Percentiles rank a stretch among this genome's conserved stretches.
phyloP scores from a whole-genome alignment of 768 basidiomycete genomes.

The Pilatotrama ljubarskyi region DNA sequence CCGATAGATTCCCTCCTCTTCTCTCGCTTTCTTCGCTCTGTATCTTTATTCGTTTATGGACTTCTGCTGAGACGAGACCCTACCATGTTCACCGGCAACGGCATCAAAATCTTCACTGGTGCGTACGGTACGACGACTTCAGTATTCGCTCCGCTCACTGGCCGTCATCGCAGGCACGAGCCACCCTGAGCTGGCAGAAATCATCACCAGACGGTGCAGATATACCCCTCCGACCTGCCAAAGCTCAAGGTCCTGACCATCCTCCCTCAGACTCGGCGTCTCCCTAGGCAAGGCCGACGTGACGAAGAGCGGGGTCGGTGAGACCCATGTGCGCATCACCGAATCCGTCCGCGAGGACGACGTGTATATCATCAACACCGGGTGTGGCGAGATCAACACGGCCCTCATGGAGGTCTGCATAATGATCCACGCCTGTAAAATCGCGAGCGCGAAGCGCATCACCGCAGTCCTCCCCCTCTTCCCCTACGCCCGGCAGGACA shows the following conservation, averaged over 20 bases:
- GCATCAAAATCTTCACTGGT: conserved; percentile 64
- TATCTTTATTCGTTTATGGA: conserved; percentile 35
- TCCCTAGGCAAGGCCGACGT: conserved; percentile 86
- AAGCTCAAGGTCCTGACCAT: conserved; percentile 1
- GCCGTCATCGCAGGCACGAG: conserved; percentile 67
- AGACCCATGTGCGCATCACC: conserved; percentile 87
- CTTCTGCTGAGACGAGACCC: conserved; percentile 19
- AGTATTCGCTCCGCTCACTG: conserved; percentile 9
- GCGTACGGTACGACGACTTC: conserved; percentile 23
- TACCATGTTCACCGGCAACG: conserved; percentile 55
- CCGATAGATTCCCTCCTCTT: conserved; percentile 11
- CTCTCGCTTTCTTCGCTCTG: conserved; percentile 17
- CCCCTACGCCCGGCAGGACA: conserved; percentile 97
- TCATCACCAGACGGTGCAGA: conserved; percentile 85
- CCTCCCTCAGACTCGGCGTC: conserved; percentile 73
- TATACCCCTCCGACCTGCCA: conserved; percentile 6
- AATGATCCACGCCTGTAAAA: conserved; percentile 99
- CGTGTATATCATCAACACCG: conserved; percentile 97
- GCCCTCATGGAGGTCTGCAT: conserved; percentile 98
- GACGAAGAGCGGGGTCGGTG: conserved; percentile 85
- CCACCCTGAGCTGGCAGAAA: conserved; percentile 93
- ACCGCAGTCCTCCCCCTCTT: conserved; percentile 98
- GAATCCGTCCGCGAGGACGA: conserved; percentile 98
- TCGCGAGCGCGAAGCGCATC: conserved; percentile 96
- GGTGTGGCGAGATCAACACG: conserved; percentile 84